Base-by-base conservation (phyloP, 495 filamentous ascomycete species). In the Coniosporium apollinis region DNA sequence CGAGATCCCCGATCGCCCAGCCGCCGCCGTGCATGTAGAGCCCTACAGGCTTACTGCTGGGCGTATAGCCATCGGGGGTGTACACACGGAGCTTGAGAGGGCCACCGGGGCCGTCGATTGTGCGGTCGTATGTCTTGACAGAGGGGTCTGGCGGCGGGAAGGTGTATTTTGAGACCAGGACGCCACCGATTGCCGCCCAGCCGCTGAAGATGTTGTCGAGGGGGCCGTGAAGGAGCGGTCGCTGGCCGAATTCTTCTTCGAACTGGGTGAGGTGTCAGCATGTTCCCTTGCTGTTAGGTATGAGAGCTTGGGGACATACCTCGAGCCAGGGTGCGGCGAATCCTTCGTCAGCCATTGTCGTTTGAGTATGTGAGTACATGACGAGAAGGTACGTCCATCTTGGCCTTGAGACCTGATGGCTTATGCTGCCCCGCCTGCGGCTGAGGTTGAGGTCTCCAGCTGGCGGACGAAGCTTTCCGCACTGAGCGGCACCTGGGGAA, bases 201-300 rank as follows among this genome's bases (percentile, higher is more conserved):
- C 38, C 42, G 15, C 38, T 38, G 31, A 42, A 16, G 37, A 45
- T 38, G 14, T 31, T 33, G 11, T 30, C 5, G 20, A 48, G n/a
- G n/a, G 42, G 33, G 1, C 29, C 42, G 18, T 45, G 29, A 13
- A 48, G 45, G 17, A 48, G 34, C 13, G 38, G 45, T 10, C 45
- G 45, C 19, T 41, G 29, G 3, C 45, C 45, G 9, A 45, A 26
- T 28, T 48, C 45, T 22, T 48, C 33, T 33, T 48, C 45, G 31
- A 48, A 48, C 45, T 48, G 21, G n/a, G n/a, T n/a, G 11, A n/a
- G 14, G 5, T 11, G 4, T 41, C 32, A 45, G 38, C 19, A 29
- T 3, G 28, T 45, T n/a, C n/a, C n/a, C n/a, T n/a, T n/a, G n/a
- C n/a, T 3, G 20, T 22, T 30, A 2, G 3, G 31, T 5, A 17